A percentile compares a stretch with the other conserved stretches of the same genome.
Conservation (phyloP, 768 basidiomycete species). For the Rhodotorula graminis region DNA sequence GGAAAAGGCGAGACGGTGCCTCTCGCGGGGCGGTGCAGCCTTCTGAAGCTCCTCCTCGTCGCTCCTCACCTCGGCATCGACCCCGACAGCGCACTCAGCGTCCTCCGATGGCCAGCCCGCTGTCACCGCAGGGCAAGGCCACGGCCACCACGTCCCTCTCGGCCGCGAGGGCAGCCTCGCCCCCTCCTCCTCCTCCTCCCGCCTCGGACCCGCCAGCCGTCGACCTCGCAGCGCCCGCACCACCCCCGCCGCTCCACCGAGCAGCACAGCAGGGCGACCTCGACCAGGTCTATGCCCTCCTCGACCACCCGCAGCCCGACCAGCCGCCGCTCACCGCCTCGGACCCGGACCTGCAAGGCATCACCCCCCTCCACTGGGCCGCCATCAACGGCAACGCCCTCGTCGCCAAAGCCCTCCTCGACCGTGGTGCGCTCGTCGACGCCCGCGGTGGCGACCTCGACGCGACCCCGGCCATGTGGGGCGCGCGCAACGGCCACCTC, state of each 20-base stretch:
- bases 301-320: slow-evolving; percentile 63
- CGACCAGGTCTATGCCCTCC: slow-evolving; percentile 58
- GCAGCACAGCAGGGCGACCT: slow-evolving; percentile 86
- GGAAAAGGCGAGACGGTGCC: too few relatives aligned
- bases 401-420: slow-evolving; percentile 77
- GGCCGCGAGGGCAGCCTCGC: neutral
- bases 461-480: slow-evolving; percentile 97
- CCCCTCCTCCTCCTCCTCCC: neutral
- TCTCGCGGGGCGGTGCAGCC: too few relatives aligned
- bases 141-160: slow-evolving; percentile 1
- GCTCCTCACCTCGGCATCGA: too few relatives aligned
- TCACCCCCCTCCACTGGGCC: slow-evolving; percentile 96
- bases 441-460: slow-evolving; percentile 87
- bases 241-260: slow-evolving; percentile 24
- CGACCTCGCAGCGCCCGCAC: neutral
- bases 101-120: neutral
- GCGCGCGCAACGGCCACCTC: slow-evolving; percentile 88
- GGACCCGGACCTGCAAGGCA: slow-evolving; percentile 77
- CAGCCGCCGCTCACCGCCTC: neutral
- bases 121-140: neutral
- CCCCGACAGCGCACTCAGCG: neutral
- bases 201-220: neutral
- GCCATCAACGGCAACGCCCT: slow-evolving; percentile 93
- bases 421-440: slow-evolving; percentile 91
- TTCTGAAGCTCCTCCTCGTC: neutral